Evolutionary conservation across 352 stramenopile genomes (phyloP), one percentile per base, ranked within the genome.

Genomic region (Phytophthora fragariae): DNA sequence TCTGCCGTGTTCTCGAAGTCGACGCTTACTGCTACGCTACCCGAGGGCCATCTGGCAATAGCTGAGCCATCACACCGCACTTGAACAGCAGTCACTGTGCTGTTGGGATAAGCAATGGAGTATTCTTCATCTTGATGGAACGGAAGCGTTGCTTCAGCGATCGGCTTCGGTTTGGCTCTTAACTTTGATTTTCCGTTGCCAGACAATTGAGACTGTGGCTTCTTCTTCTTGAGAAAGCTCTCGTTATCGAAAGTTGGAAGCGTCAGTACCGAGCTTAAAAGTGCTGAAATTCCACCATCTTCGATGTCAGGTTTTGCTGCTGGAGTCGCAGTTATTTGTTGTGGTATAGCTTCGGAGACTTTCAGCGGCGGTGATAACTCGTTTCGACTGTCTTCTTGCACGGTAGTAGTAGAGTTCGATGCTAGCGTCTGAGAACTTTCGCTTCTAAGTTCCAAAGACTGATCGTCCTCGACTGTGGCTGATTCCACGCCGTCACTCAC

Each of bases 31-130:
- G 88, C 88, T 4, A 95, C 74, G n/a, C 50, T 81, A 6, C 86
- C 84, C 12, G 79, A 86, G 33, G 85, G 75, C 88, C 88, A 95
- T 37, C 89, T 89, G 12, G 86, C 85, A 19, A 92, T 68, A 2
- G 85, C 83, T 8, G 88, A 93, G 15, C 88, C 88, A 60, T 93
- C 86, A 11, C 52, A 37, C 3, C 88, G 83, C 21, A 95, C 70
- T 24, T 90, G 78, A 41, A 93, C 71, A 0, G 82, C 86, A 17
- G 67, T 82, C 47, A 86, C 72, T 5, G 80, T 81, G 49, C 75
- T 87, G 55, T 82, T 92, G 0, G 82, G 73, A 56, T 93, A 93
- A 39, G 53, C 24, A 5, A 84, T 27, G 0, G 24, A 61, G 15
- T 77, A 52, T 35, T 73, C 77, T 52, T 91, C 75, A 1, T 80